Evolutionary conservation across 2,329 filamentous ascomycete species (phyloP).

Genomic region (Cercospora beticola): DNA sequence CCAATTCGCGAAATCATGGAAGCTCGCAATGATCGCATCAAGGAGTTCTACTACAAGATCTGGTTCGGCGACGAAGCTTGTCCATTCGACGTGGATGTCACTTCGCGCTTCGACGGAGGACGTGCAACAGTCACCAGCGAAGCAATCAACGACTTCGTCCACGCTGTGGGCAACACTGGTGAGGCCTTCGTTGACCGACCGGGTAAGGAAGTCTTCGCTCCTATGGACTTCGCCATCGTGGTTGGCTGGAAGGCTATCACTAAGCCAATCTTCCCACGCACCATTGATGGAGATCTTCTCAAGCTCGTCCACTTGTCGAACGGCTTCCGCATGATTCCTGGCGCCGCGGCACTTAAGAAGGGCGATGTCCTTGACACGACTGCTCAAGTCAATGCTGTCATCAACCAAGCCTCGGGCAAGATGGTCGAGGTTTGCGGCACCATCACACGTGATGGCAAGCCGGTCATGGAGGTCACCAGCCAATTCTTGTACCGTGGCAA

Average conservation of each 20-base stretch:
- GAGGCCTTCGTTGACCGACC: slow-evolving; percentile 96
- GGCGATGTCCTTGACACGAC: slow-evolving; percentile 90
- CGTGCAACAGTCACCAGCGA: slow-evolving; percentile 82
- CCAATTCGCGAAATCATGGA: slow-evolving; percentile 97
- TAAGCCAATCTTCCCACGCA: slow-evolving; percentile 96
- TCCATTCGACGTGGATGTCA: slow-evolving; percentile 80
- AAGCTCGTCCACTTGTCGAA: slow-evolving; percentile 97
- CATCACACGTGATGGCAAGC: slow-evolving; percentile 75
- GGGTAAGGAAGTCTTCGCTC: slow-evolving; percentile 88
- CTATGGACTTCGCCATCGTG: slow-evolving; percentile 75
- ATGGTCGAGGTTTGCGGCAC: slow-evolving; percentile 99
- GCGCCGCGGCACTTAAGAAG: slow-evolving; percentile 91
- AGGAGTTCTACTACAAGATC: slow-evolving; percentile 97
- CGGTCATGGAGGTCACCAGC: slow-evolving; percentile 97
- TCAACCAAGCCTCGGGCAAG: slow-evolving; percentile 98
- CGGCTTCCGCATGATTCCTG: slow-evolving; percentile 96
- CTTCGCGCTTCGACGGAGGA: slow-evolving; percentile 86
- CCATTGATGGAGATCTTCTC: slow-evolving; percentile 91
- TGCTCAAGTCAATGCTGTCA: slow-evolving; percentile 92
- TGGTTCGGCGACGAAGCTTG: slow-evolving; percentile 91
- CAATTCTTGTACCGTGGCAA: slow-evolving; percentile 95
- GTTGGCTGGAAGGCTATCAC: slow-evolving; percentile 80
- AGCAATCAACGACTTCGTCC: slow-evolving; percentile 97
- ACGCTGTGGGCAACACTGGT: slow-evolving; percentile 95
- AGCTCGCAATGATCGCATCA: slow-evolving; percentile 93